These are phyloP conservation scores for Fusarium equiseti DNA, from an alignment of 2,329 filamentous ascomycete species.

Conservation along the genomic window DNA sequence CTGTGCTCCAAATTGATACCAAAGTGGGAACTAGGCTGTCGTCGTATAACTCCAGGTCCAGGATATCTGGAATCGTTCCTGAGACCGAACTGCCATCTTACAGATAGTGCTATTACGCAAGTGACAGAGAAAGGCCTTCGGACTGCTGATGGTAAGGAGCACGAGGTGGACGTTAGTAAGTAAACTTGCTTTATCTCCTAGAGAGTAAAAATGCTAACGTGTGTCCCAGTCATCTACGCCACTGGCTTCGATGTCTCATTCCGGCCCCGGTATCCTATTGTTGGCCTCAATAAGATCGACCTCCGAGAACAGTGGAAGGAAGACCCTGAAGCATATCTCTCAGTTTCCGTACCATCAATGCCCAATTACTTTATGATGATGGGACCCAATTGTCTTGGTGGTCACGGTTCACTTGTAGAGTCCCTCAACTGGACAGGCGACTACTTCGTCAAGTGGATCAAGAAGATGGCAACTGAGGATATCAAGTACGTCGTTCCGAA, in stretches of 20 bases:
- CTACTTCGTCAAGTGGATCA: conserved; percentile 45
- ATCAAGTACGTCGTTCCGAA: conserved; percentile 41
- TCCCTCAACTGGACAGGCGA: conserved; percentile 44
- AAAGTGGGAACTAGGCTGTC: conserved; percentile 41
- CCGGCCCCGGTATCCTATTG: conserved; percentile 62
- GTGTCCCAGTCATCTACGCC: conserved; percentile 62
- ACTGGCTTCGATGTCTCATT: conserved; percentile 68
- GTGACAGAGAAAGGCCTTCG: conserved; percentile 33
- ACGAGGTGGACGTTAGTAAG: conserved; percentile 43
- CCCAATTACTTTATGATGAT: conserved; percentile 51
- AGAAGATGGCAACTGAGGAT: conserved; percentile 42
- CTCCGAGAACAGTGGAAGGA: conserved; percentile 65
- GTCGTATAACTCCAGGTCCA: conserved; percentile 39
- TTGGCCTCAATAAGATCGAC: conserved; percentile 60
- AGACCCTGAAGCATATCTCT: conserved; percentile 49
- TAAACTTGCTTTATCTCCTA: not conserved
- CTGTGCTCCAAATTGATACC: conserved; percentile 40
- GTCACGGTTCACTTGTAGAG: conserved; percentile 41
- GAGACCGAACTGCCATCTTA: conserved; percentile 36
- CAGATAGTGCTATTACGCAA: conserved; percentile 37
- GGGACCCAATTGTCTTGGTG: conserved; percentile 42
- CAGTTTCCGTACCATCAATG: conserved; percentile 47
- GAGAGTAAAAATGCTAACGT: not conserved
- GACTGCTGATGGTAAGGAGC: conserved; percentile 38
- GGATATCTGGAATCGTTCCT: conserved; percentile 42